phyloP scores from a whole-genome alignment of 495 filamentous ascomycete genomes.

The Neurospora africana region DNA sequence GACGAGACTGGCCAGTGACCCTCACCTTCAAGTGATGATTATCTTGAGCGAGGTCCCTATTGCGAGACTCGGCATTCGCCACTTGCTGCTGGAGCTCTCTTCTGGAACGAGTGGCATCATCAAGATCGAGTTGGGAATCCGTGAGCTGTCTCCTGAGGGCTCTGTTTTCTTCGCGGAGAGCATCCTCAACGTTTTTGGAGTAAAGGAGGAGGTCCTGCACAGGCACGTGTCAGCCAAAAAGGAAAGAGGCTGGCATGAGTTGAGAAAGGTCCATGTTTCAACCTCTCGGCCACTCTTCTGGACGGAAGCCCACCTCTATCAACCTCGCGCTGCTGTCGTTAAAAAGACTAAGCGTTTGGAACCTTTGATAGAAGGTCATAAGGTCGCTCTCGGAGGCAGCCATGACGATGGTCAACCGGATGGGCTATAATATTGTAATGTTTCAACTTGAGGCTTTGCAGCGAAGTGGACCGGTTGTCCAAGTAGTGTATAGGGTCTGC shows the following conservation, averaged over 20 bases:
- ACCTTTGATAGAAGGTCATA: slow-evolving; percentile 34
- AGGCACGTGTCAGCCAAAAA: neutral
- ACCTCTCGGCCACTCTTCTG: neutral
- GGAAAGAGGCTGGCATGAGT: neutral
- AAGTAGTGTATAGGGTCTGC: neutral
- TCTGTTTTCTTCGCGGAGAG: slow-evolving; percentile 27
- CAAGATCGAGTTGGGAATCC: slow-evolving; percentile 33
- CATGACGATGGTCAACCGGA: neutral
- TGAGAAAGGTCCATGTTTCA: neutral
- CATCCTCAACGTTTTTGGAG: slow-evolving; percentile 22
- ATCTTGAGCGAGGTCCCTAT: slow-evolving; percentile 11
- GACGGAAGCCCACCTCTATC: slow-evolving; percentile 21
- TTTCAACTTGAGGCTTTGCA: neutral
- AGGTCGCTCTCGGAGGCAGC: slow-evolving; percentile 6
- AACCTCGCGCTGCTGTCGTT: slow-evolving; percentile 27
- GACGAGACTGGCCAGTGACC: neutral
- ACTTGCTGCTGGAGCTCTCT: slow-evolving; percentile 33
- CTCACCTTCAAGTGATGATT: slow-evolving; percentile 30
- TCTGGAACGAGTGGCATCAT: slow-evolving; percentile 26
- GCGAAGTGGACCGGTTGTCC: neutral
- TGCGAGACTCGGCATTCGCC: slow-evolving; percentile 9
- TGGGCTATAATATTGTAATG: neutral
- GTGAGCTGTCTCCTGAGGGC: slow-evolving; percentile 21
- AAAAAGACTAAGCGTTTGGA: slow-evolving; percentile 23
- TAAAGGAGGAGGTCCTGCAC: slow-evolving; percentile 36